Evolutionary conservation across 23 red algal genomes (phyloP), one percentile per base, ranked within the genome.

Genomic region (Chondrus crispus): DNA sequence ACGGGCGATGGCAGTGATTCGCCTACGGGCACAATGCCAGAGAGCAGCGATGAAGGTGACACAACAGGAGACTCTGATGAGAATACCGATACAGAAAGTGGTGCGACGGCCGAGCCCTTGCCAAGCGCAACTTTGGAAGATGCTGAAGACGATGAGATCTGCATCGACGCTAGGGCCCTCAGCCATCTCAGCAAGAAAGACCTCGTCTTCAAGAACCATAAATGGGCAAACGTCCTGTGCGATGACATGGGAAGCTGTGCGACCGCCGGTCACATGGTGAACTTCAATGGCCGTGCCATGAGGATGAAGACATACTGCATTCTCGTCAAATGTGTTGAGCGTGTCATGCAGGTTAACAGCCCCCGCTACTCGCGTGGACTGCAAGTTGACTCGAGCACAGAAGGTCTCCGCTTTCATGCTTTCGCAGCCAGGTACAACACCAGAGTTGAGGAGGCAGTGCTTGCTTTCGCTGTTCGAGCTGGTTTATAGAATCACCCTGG

Each of bases 221-320:
- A 39, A 26, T 9, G 10, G 9, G 71, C 71, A 24, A 9, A 22
- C 32, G 71, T 77, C n/a, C 71, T 77, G 43, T 77, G 71, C 38
- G 71, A 77, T 37, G 37, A 11, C n/a, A 42, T 39, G 9, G 71
- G 44, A 20, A 77, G 71, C 71, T 77, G 71, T 77, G 71, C 71
- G 13, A 77, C 71, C 32, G 38, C 71, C 22, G 71, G 71, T 9
- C 71, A 77, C 44, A 77, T 77, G 37, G 71, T 77, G 37, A 20
- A 14, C 6, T 77, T 46, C 22, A 24, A 38, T 7, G 37, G 38
- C 32, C 26, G 9, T 11, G 26, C 71, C 24, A 77, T 77, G 71
- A 0, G 38, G 38, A 77, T 77, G 71, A 42, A 37, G 22, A 26
- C 38, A 10, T 77, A 77, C 43, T 77, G 71, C 20, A n/a, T 24